phyloP scores from a whole-genome alignment of 176 grass and related monocot genomes.

The Paspalum notatum region DNA sequence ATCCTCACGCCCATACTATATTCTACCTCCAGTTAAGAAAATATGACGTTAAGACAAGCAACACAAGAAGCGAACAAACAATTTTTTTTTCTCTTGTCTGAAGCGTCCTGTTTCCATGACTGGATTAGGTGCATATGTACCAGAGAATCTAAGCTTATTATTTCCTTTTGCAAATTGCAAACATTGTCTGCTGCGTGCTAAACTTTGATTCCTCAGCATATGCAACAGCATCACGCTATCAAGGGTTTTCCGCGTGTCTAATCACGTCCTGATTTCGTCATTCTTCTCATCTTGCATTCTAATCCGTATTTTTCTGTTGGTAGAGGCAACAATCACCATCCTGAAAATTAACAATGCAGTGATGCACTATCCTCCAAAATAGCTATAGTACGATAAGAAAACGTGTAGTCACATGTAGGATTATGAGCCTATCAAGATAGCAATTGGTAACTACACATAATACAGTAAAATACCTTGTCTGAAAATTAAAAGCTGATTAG shows the following conservation, averaged over 20 bases:
- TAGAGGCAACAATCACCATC: conserved; percentile 1
- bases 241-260: neutral
- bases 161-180: neutral
- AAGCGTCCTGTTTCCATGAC: too few relatives aligned
- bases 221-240: neutral
- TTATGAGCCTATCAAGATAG: neutral
- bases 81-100: too few relatives aligned
- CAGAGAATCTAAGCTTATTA: neutral
- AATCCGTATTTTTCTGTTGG: conserved; percentile 34
- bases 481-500: too few relatives aligned
- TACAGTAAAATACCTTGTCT: too few relatives aligned
- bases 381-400: neutral
- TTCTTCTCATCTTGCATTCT: neutral
- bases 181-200: neutral
- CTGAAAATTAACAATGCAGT: neutral
- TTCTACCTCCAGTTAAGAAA: too few relatives aligned
- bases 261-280: neutral
- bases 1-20: neutral
- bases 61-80: too few relatives aligned
- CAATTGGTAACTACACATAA: too few relatives aligned
- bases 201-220: neutral
- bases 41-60: too few relatives aligned
- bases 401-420: conserved; percentile 24
- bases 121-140: too few relatives aligned
- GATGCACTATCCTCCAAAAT: neutral